These are phyloP conservation scores for Fusarium incarnatum DNA, from an alignment of 2,329 filamentous ascomycete genomes.

Conservation along the genomic window DNA sequence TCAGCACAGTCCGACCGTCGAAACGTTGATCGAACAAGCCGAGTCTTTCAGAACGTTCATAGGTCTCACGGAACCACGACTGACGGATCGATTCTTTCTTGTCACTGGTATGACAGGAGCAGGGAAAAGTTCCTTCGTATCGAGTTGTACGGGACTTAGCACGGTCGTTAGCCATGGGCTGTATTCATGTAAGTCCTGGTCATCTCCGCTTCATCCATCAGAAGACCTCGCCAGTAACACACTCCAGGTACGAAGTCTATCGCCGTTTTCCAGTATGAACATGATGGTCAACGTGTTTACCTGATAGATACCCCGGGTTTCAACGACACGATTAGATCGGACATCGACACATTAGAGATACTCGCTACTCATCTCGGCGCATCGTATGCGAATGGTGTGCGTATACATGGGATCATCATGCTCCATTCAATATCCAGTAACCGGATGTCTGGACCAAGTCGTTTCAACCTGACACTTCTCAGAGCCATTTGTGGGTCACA, in stretches of 20 bases:
- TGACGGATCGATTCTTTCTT: slow-evolving; percentile 9
- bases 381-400: slow-evolving; percentile 17
- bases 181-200: slow-evolving; percentile 8
- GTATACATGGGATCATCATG: slow-evolving; percentile 14
- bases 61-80: not conserved
- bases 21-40: slow-evolving; percentile 1
- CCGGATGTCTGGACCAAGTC: slow-evolving; percentile 14
- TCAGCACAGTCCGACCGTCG: not conserved
- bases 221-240: not conserved
- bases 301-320: slow-evolving; percentile 29
- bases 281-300: slow-evolving; percentile 1
- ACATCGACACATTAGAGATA: slow-evolving; percentile 17
- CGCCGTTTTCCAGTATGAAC: not conserved
- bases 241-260: slow-evolving; percentile 7
- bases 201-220: not conserved
- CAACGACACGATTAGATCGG: slow-evolving; percentile 20
- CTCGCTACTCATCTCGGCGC: slow-evolving; percentile 24
- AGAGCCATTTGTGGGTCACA: slow-evolving; percentile 5
- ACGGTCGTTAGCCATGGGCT: slow-evolving; percentile 7
- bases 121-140: slow-evolving; percentile 21
- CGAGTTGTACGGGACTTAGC: slow-evolving; percentile 1
- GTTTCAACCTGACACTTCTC: not conserved
- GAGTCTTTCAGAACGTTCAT: slow-evolving; percentile 2
- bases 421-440: slow-evolving; percentile 27
- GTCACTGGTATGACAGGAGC: slow-evolving; percentile 18